Percentiles rank a stretch among this genome's conserved stretches.
Evolutionary conservation across 495 filamentous ascomycete species (phyloP).

Genomic region (Aspergillus asperescens): DNA sequence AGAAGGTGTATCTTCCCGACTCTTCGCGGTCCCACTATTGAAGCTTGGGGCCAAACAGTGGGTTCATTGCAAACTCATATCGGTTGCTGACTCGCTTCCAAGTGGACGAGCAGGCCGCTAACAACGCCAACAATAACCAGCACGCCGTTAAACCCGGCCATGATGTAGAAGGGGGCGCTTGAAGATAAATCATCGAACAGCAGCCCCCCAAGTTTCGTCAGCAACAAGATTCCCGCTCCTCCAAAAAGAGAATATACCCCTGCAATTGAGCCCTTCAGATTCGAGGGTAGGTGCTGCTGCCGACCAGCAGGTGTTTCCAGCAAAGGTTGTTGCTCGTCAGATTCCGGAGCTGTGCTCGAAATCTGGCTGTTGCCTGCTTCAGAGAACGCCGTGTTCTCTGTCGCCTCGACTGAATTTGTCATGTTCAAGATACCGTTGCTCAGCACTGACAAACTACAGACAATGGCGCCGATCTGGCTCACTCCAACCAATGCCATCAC

Average conservation of each 20-base stretch:
- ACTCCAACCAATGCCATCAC: conserved; percentile 75
- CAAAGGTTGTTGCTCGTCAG: conserved; percentile 34
- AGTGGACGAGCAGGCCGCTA: conserved; percentile 23
- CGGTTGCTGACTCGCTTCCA: conserved; percentile 1
- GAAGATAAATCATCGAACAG: conserved; percentile 67
- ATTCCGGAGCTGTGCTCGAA: conserved; percentile 1
- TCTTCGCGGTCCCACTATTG: not conserved
- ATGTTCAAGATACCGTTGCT: conserved; percentile 65
- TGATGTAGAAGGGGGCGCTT: conserved; percentile 84
- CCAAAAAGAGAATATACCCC: conserved; percentile 89
- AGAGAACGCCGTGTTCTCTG: not conserved
- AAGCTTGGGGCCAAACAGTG: not conserved
- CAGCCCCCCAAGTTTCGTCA: conserved; percentile 88
- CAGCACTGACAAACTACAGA: conserved; percentile 82
- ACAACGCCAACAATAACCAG: conserved; percentile 55
- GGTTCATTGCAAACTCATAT: not conserved
- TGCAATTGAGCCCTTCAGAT: conserved; percentile 88
- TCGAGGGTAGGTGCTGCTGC: conserved; percentile 30
- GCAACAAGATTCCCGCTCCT: conserved; percentile 80
- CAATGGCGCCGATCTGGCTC: conserved; percentile 91
- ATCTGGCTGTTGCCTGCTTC: conserved; percentile 13
- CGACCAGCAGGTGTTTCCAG: conserved; percentile 20
- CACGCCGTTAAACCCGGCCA: conserved; percentile 79
- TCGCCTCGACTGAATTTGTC: conserved; percentile 11
- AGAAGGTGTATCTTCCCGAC: not conserved